Evolutionary conservation across 73 alveolate genomes (phyloP), one percentile per base, ranked within the genome.

Genomic region (Stentor coeruleus): DNA sequence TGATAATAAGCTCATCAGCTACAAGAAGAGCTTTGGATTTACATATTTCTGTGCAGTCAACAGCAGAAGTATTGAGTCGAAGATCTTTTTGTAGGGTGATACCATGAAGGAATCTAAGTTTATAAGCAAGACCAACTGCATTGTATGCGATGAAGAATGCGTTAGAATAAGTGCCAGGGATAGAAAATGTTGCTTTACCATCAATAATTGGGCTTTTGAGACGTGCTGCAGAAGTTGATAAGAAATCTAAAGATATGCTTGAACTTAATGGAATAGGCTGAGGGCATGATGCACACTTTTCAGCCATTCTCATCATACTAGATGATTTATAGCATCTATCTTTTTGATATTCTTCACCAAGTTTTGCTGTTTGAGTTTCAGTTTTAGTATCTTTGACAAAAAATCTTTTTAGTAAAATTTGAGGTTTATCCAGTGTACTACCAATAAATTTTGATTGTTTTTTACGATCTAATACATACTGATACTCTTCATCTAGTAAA

Each of bases 361-460:
- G 55, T 94, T 94, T 75, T 58, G 86, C 60, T 86, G 86, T 59
- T 89, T 96, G 98, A 35, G 83, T 87, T 41, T 94, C 93, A 66
- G 91, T 89, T 60, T 84, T 60, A 72, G 98, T 93, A 35, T 75
- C 91, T 55, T 84, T 59, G 59, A 90, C 89, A 76, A 80, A 85
- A 39, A 84, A 84, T 85, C 98, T 90, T 74, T 96, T 94, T 81
- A 96, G 84, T 20, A 96, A 81, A 26, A 96, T 80, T 38, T 91
- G 81, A 6, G 99, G 99, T 87, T 94, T 88, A 38, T 92, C 98
- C 4, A 96, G 93, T 6, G 98, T 93, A 85, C 94, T 96, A n/a
- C 99, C 99, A 83, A 90, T 66, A 72, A 57, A 85, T 74, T 93
- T 89, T 42, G 94, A 95, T 39, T 76, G 86, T 57, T 83, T 81